Conservation (phyloP, 768 basidiomycete genomes). For the Daedaleopsis sinensis region DNA sequence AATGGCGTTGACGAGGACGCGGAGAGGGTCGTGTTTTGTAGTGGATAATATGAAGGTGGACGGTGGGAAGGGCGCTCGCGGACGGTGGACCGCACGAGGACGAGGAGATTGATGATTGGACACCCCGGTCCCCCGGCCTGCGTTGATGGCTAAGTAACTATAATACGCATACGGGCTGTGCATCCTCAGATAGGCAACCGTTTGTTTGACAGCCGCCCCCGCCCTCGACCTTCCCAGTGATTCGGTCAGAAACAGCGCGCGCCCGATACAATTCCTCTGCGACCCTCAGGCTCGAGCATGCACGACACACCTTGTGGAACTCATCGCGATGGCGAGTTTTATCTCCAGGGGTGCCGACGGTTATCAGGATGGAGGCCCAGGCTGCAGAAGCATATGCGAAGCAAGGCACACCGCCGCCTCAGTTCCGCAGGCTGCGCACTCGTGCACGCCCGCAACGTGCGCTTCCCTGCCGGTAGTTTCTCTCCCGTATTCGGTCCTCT, state of each 20-base stretch:
- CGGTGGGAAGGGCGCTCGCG: background rate
- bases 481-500: too few relatives aligned
- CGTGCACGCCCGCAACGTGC: background rate
- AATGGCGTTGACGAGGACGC: background rate
- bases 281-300: background rate
- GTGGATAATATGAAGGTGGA: too few relatives aligned
- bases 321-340: background rate
- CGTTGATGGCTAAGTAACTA: slow-evolving; percentile 1
- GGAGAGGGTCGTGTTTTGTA: background rate
- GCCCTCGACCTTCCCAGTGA: background rate
- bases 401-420: background rate
- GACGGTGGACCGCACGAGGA: background rate
- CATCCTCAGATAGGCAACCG: slow-evolving; percentile 14
- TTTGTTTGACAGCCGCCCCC: slow-evolving; percentile 17
- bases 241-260: too few relatives aligned
- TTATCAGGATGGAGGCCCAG: background rate
- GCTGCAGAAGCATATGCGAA: background rate
- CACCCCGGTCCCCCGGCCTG: too few relatives aligned
- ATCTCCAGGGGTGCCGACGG: background rate
- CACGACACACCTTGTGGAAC: background rate
- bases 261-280: background rate
- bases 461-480: too few relatives aligned
- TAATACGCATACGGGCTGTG: slow-evolving; percentile 5
- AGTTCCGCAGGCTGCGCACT: background rate
- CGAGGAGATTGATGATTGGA: slow-evolving; percentile 8